Base-by-base conservation (phyloP, 441 rosid genomes). In the Populus trichocarpa region DNA sequence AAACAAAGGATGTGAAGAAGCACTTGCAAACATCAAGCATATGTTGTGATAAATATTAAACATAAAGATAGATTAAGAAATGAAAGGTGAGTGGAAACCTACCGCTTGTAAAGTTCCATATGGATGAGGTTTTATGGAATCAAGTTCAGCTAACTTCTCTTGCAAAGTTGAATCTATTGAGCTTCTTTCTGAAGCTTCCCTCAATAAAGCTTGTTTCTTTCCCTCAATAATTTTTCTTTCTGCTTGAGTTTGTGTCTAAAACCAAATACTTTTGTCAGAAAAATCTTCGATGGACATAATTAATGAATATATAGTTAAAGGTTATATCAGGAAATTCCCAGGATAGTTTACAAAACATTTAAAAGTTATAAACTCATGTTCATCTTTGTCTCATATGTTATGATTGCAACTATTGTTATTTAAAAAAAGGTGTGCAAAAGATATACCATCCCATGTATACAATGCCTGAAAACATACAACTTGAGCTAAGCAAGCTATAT, bases 231-330 rank as follows among this genome's bases (percentile, higher is more conserved):
- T 88, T 79, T 88, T 89, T 77, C 84, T 91, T 83, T 91, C 93
- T 67, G 95, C 95, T 87, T 91, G 93, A 28, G 93, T 89, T 2
- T 89, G 91, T 42, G 95, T 91, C 93, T 90, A 67, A 65, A 82
- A 78, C 50, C 63, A 73, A 71, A 76, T 68, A 75, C 64, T 22
- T 80, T 73, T 67, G 32, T 30, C 70, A 26, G 30, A 25, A 67
- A 36, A 25, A 82, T 30, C 36, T 70, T 78, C 69, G 67, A 10
- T 68, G 67, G 33, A 81, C 72, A 50, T 28, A 69, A 72, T 74
- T 18, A 67, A 61, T 33, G 59, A 63, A 14, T 38, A 46, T 65
- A 38, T 63, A 38, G 40, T 53, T 12, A 79, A 50, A 36, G 42
- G 76, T 67, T 67, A 64, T 9, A 72, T 33, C 3, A 69, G 50